These are phyloP conservation scores for Pouteria glomerata DNA, from an alignment of 148 eudicot species.

Conservation along the genomic window DNA sequence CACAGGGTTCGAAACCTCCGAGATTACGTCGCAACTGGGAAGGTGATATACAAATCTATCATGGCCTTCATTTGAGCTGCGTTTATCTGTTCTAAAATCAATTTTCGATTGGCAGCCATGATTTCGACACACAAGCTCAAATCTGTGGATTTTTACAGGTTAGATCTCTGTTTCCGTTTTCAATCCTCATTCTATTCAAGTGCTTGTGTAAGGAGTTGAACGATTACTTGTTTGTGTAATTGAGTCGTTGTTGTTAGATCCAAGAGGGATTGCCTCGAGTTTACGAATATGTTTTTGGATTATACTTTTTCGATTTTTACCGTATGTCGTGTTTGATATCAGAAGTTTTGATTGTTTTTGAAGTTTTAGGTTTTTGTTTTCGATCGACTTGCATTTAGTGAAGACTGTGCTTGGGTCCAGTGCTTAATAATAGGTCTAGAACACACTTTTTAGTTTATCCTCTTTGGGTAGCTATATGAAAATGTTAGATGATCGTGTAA, in stretches of 20 bases:
- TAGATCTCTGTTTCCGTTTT: constrained; percentile 7
- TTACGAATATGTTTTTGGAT: too few relatives aligned
- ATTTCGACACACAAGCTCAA: constrained; percentile 76
- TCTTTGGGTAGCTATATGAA: background rate
- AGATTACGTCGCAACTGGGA: too few relatives aligned
- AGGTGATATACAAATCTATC: too few relatives aligned
- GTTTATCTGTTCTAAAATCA: background rate
- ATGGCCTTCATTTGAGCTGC: constrained; percentile 1
- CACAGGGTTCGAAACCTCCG: too few relatives aligned
- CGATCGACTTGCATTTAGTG: background rate
- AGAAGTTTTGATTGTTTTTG: too few relatives aligned
- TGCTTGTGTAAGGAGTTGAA: background rate
- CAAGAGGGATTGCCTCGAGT: background rate
- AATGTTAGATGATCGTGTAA: background rate
- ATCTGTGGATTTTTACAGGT: constrained; percentile 96
- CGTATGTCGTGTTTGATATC: background rate
- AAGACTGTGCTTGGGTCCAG: background rate
- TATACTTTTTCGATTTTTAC: background rate
- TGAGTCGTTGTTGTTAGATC: background rate
- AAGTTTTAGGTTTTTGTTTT: background rate
- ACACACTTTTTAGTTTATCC: too few relatives aligned
- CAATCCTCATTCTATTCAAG: background rate
- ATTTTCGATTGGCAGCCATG: constrained; percentile 8
- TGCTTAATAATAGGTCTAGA: background rate
- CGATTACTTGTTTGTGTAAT: background rate